Conservation (phyloP, 345 rosid genomes). For the Pelargonium nanum region DNA sequence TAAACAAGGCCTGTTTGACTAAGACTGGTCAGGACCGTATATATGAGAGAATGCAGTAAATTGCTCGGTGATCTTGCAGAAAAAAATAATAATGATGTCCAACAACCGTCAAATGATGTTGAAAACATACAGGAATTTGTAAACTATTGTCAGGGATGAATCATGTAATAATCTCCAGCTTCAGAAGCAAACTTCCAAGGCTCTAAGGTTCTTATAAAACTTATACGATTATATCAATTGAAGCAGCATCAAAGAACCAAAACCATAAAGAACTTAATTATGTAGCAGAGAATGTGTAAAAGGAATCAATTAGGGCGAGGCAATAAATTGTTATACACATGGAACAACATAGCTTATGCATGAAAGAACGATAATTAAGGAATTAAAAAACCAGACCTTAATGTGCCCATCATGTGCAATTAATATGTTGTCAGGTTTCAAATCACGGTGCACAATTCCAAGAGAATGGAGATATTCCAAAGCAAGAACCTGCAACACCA, state of each 20-base stretch:
- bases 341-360: neutral
- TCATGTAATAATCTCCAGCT: neutral
- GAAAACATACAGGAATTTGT: neutral
- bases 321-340: neutral
- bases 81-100: neutral
- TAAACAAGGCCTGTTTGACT: neutral
- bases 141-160: neutral
- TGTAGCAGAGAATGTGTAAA: no score
- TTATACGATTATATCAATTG: no score
- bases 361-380: slow-evolving; percentile 4
- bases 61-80: neutral
- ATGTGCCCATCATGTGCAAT: slow-evolving; percentile 80
- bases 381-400: slow-evolving; percentile 46
- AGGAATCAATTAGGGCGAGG: neutral
- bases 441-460: slow-evolving; percentile 73
- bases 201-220: no score
- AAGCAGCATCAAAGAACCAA: neutral
- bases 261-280: neutral
- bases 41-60: neutral
- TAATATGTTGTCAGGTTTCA: slow-evolving; percentile 76
- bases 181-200: no score
- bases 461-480: slow-evolving; percentile 72
- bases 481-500: slow-evolving; percentile 68
- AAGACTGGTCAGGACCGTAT: no score
- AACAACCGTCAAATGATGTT: neutral